These are phyloP conservation scores for Byssoonygena ceratinophila DNA, from an alignment of 2,329 filamentous ascomycete species.

Conservation along the genomic window DNA sequence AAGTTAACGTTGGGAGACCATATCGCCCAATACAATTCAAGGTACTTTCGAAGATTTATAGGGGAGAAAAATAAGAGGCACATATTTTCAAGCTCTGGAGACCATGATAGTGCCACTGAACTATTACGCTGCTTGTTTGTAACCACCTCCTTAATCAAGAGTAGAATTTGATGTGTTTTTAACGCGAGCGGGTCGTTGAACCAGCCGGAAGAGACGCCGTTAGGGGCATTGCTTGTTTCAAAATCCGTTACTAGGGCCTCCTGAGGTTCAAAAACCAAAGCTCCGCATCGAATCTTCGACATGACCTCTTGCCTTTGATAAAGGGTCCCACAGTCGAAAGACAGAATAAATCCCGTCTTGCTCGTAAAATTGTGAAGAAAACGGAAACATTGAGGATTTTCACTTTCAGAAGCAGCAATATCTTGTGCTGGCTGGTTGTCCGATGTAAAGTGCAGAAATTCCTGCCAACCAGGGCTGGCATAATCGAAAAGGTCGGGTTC, in stretches of 20 bases:
- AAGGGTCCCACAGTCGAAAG: conserved; percentile 31
- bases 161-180: conserved; percentile 30
- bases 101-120: conserved; percentile 28
- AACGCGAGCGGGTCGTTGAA: conserved; percentile 28
- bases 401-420: background rate
- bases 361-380: conserved; percentile 32
- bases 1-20: conserved; percentile 4
- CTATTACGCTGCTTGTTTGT: conserved; percentile 29
- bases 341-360: conserved; percentile 27
- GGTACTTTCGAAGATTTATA: conserved; percentile 1
- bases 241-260: conserved; percentile 10
- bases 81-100: conserved; percentile 21
- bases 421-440: background rate
- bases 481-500: conserved; percentile 1
- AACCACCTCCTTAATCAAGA: conserved; percentile 28
- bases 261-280: background rate
- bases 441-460: background rate
- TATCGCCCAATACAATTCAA: conserved; percentile 6
- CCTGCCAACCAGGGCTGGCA: background rate
- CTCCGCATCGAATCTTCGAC: background rate
- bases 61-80: background rate
- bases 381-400: conserved; percentile 4
- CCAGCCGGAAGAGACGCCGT: conserved; percentile 16
- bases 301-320: conserved; percentile 25
- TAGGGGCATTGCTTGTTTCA: background rate